Conservation (phyloP, 257 asterid species). For the Solanum piurae region DNA sequence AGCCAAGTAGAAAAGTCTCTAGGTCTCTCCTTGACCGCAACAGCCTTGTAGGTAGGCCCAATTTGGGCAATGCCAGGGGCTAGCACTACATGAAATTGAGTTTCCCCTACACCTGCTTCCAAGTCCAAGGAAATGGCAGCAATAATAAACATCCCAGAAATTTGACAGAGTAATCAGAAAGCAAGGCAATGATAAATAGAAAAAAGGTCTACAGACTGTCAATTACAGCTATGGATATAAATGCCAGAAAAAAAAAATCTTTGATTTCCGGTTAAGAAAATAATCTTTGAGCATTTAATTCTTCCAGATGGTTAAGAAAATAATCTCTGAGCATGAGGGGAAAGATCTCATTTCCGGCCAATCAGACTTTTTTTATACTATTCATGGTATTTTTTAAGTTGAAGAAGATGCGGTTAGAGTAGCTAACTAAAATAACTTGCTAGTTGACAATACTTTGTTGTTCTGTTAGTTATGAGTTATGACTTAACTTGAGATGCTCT, state of each 20-base stretch:
- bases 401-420: not conserved
- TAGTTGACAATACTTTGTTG: not conserved
- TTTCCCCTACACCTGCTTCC: constrained; percentile 53
- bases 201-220: not conserved
- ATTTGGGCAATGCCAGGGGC: constrained; percentile 61
- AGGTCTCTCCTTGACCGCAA: constrained; percentile 34
- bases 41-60: constrained; percentile 56
- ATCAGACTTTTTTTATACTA: not conserved
- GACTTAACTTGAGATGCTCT: not conserved
- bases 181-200: not conserved
- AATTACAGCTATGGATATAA: not conserved
- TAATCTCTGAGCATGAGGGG: not conserved
- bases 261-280: not conserved
- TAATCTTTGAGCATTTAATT: not conserved
- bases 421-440: not conserved
- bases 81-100: constrained; percentile 48
- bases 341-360: not conserved
- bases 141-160: not conserved
- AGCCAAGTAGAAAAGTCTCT: constrained; percentile 41
- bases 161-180: not conserved
- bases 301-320: not conserved
- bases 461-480: not conserved
- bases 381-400: not conserved
- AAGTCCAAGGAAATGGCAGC: not conserved
- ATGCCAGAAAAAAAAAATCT: not conserved